Conservation (phyloP, 129 eudicot genomes). For the Deinandra increscens region DNA sequence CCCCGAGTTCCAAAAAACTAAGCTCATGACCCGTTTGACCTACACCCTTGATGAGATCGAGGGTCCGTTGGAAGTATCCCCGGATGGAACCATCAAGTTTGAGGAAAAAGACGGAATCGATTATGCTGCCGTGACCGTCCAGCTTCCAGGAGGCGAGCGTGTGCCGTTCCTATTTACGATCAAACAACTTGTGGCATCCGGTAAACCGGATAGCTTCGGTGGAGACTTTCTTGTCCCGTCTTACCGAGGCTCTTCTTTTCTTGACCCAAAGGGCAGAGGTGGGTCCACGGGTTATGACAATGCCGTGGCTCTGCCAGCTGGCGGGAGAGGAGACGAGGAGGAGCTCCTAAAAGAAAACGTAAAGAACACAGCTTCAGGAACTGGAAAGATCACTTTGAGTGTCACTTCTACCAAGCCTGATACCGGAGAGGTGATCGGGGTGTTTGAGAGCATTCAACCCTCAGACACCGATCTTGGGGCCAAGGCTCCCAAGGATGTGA, state of each 20-base stretch:
- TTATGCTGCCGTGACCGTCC: constrained; percentile 95
- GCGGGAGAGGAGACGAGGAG: constrained; percentile 96
- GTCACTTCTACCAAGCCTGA: constrained; percentile 78
- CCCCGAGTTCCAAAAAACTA: constrained; percentile 86
- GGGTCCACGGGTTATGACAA: constrained; percentile 96
- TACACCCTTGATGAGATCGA: constrained; percentile 93
- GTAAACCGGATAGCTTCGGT: constrained; percentile 67
- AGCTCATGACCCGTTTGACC: constrained; percentile 92
- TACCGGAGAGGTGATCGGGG: constrained; percentile 92
- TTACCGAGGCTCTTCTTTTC: constrained; percentile 86
- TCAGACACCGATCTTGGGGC: constrained; percentile 95
- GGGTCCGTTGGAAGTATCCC: constrained; percentile 78
- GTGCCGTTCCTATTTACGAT: constrained; percentile 86
- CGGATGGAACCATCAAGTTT: constrained; percentile 71
- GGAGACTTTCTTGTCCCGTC: constrained; percentile 88
- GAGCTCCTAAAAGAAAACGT: constrained; percentile 77
- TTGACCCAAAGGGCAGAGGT: constrained; percentile 98
- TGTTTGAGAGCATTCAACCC: constrained; percentile 88
- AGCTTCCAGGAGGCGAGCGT: constrained; percentile 93
- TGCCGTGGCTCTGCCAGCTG: constrained; percentile 97
- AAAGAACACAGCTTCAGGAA: constrained; percentile 66
- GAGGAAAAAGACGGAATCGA: constrained; percentile 96
- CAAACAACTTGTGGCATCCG: constrained; percentile 81
- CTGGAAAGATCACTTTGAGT: constrained; percentile 72
- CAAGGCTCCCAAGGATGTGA: constrained; percentile 84